A percentile compares a stretch with the other conserved stretches of the same genome.
Conservation (phyloP, 306 rosid species). For the Echinosophora koreensis region DNA sequence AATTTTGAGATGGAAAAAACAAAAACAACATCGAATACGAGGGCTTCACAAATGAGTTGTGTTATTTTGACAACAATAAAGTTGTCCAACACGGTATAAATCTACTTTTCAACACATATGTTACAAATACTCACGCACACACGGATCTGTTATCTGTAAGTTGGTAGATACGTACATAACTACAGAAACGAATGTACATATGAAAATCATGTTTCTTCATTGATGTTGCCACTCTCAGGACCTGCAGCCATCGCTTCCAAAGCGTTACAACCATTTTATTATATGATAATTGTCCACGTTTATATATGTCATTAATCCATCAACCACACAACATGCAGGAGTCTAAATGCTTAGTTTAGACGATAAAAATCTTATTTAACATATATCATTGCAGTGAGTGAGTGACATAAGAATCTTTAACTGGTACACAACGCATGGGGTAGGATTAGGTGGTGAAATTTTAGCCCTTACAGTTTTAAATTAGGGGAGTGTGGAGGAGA, state of each 20-base stretch:
- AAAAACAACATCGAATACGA: too few relatives aligned
- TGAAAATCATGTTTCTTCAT: slow-evolving; percentile 46
- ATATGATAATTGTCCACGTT: slow-evolving; percentile 31
- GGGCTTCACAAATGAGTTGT: too few relatives aligned
- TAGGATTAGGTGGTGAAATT: slow-evolving; percentile 75
- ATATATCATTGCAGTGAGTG: slow-evolving; percentile 50
- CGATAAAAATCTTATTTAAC: slow-evolving; percentile 44
- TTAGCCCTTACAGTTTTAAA: slow-evolving; percentile 40
- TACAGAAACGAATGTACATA: slow-evolving; percentile 3
- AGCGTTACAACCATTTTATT: slow-evolving; percentile 34
- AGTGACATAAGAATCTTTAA: slow-evolving; percentile 61
- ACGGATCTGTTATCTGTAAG: neutral
- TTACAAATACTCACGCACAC: neutral
- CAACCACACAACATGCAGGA: slow-evolving; percentile 41
- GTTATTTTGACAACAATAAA: too few relatives aligned
- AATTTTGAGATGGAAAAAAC: too few relatives aligned
- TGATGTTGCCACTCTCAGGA: slow-evolving; percentile 48
- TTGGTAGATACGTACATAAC: neutral
- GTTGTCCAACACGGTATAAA: too few relatives aligned
- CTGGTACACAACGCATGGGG: slow-evolving; percentile 56
- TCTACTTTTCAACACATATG: too few relatives aligned
- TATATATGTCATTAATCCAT: slow-evolving; percentile 32
- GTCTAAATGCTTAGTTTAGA: slow-evolving; percentile 40
- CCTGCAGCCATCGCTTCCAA: slow-evolving; percentile 42
- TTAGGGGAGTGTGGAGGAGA: slow-evolving; percentile 45